These are phyloP conservation scores for Globisporangium alternatum DNA, from an alignment of 352 stramenopile species.

Conservation along the genomic window DNA sequence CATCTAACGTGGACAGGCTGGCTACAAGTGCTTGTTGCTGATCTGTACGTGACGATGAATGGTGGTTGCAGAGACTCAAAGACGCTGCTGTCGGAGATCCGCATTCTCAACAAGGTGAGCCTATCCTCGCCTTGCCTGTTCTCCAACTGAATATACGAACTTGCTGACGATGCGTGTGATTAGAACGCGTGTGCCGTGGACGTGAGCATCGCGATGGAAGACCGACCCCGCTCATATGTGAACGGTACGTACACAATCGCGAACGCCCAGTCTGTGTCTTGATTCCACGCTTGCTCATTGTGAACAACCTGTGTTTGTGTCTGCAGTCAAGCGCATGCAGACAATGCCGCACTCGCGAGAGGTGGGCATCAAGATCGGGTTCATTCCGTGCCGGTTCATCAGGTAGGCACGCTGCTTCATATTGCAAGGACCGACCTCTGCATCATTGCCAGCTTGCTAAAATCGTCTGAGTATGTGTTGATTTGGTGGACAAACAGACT, in stretches of 20 bases:
- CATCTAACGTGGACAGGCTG: neutral
- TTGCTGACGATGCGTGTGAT: neutral
- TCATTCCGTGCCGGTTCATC: conserved; percentile 67
- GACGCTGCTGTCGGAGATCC: conserved; percentile 65
- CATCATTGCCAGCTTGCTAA: neutral
- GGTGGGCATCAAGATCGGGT: conserved; percentile 46
- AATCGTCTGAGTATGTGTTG: neutral
- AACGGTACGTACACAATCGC: conserved; percentile 23
- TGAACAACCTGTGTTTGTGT: neutral
- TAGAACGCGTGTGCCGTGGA: conserved; percentile 66
- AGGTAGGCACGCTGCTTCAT: conserved; percentile 16
- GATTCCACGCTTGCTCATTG: neutral
- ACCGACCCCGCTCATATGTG: conserved; percentile 59
- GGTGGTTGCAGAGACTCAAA: conserved; percentile 40
- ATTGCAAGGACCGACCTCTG: neutral
- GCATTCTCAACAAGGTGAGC: conserved; percentile 66
- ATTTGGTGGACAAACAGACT: conserved; percentile 25
- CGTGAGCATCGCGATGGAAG: conserved; percentile 66
- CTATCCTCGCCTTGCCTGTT: too few species aligned
- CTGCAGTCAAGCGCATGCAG: conserved; percentile 45
- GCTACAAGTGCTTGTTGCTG: neutral
- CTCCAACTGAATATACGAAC: neutral
- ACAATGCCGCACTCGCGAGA: conserved; percentile 59
- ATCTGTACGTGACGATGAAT: neutral
- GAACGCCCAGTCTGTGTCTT: neutral